Percentiles rank a stretch among this genome's conserved stretches.
Evolutionary conservation across 306 rosid genomes (phyloP).

Genomic region (Cucumis cinereus): DNA sequence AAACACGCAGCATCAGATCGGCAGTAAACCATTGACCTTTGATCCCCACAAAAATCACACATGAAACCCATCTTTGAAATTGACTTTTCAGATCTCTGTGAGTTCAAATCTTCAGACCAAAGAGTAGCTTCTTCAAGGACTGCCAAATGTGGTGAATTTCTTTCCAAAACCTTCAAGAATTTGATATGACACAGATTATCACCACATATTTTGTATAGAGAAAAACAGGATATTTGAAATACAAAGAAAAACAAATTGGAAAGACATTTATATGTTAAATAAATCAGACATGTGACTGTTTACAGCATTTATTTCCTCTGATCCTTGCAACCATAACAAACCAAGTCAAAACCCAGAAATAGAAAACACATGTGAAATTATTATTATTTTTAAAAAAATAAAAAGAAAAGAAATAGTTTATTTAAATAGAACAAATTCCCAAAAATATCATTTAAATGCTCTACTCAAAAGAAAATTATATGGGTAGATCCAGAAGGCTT

Average conservation of each 20-base stretch:
- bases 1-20: conserved; percentile 87
- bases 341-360: neutral
- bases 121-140: neutral
- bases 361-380: neutral
- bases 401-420: neutral
- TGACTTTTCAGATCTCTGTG: conserved; percentile 12
- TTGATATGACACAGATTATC: neutral
- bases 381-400: no score
- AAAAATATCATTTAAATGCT: neutral
- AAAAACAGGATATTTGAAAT: neutral
- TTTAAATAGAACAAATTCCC: neutral
- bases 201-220: neutral
- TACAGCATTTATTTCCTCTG: neutral
- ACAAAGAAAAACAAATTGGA: neutral
- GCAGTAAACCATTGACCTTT: conserved; percentile 87
- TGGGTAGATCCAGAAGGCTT: conserved; percentile 1
- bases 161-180: neutral
- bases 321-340: neutral
- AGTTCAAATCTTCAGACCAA: conserved; percentile 14
- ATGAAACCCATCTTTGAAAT: conserved; percentile 58
- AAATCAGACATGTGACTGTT: neutral
- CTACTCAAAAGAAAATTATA: neutral
- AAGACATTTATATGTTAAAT: neutral
- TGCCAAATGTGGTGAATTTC: neutral
- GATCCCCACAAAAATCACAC: conserved; percentile 81